Conservation (phyloP, 345 rosid genomes). For the Corchorus capsularis region DNA sequence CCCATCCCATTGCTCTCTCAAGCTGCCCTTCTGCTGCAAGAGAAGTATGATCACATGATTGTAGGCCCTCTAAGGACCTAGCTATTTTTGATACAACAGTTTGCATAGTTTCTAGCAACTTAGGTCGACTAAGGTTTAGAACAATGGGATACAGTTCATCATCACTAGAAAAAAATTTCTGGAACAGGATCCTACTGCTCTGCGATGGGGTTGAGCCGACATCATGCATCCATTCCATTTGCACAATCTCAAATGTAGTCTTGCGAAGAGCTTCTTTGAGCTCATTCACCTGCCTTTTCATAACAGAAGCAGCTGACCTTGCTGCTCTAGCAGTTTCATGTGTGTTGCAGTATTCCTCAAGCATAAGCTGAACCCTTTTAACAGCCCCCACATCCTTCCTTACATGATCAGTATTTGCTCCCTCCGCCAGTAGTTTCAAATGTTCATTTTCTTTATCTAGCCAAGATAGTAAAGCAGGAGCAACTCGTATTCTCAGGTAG, state of each 20-base stretch:
- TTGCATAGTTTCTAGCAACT: slow-evolving; percentile 65
- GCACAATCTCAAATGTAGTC: slow-evolving; percentile 72
- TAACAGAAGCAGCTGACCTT: slow-evolving; percentile 65
- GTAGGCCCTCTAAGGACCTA: slow-evolving; percentile 68
- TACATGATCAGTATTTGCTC: slow-evolving; percentile 39
- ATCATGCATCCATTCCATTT: slow-evolving; percentile 93
- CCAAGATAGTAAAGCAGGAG: slow-evolving; percentile 62
- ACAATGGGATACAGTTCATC: slow-evolving; percentile 59
- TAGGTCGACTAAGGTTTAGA: slow-evolving; percentile 63
- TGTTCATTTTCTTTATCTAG: slow-evolving; percentile 64
- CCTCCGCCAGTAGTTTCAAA: slow-evolving; percentile 50
- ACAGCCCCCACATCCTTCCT: slow-evolving; percentile 48
- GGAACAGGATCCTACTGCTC: slow-evolving; percentile 53
- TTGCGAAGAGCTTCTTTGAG: slow-evolving; percentile 65
- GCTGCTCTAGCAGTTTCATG: slow-evolving; percentile 86
- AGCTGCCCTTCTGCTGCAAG: slow-evolving; percentile 80
- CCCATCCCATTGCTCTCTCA: slow-evolving; percentile 98
- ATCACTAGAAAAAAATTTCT: slow-evolving; percentile 51
- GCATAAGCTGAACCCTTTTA: slow-evolving; percentile 68
- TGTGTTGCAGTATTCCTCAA: slow-evolving; percentile 82
- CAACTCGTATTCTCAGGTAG: slow-evolving; percentile 62
- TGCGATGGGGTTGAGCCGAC: slow-evolving; percentile 58
- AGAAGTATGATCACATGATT: slow-evolving; percentile 71
- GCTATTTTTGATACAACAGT: slow-evolving; percentile 61
- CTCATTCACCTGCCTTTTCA: slow-evolving; percentile 78